Evolutionary conservation across 1,284 basidiomycete species (phyloP).

Genomic region (Takashimella koratensis): DNA sequence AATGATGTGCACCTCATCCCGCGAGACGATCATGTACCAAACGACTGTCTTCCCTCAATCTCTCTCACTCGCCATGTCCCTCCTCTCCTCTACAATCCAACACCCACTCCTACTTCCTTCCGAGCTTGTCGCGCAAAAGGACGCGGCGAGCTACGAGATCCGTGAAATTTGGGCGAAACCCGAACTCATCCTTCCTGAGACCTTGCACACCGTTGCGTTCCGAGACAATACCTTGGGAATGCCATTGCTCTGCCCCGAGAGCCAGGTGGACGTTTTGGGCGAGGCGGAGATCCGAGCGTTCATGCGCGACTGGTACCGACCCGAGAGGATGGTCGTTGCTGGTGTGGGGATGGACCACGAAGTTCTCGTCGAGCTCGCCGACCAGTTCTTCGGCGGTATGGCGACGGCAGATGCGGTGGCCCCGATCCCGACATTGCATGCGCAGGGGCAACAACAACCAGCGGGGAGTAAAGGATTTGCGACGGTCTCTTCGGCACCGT

Average conservation of each 20-base stretch:
- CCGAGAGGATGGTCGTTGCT: constrained; percentile 90
- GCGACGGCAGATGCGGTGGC: constrained; percentile 24
- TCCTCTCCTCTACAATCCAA: constrained; percentile 87
- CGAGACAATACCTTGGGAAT: constrained; percentile 77
- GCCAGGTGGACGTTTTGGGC: constrained; percentile 70
- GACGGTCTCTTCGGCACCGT: constrained; percentile 24
- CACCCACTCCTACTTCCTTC: constrained; percentile 72
- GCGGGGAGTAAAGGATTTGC: constrained; percentile 56
- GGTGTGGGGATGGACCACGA: constrained; percentile 90
- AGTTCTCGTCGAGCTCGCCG: constrained; percentile 75
- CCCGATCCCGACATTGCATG: constrained; percentile 18
- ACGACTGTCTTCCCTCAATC: constrained; percentile 87
- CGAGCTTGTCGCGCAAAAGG: constrained; percentile 78
- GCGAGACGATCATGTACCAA: constrained; percentile 98
- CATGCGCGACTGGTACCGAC: constrained; percentile 81
- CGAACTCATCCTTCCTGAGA: constrained; percentile 91
- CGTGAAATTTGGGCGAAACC: constrained; percentile 84
- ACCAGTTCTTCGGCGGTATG: constrained; percentile 71
- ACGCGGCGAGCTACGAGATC: constrained; percentile 89
- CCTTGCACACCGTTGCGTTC: constrained; percentile 84
- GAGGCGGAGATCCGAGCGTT: constrained; percentile 62
- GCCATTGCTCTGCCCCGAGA: constrained; percentile 80
- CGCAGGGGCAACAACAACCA: constrained; percentile 48
- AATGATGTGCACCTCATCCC: constrained; percentile 83
- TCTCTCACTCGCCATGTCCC: constrained; percentile 73